A percentile compares a stretch with the other conserved stretches of the same genome.
These are phyloP conservation scores for Lactuca saligna DNA, from an alignment of 129 eudicot species.

Conservation along the genomic window DNA sequence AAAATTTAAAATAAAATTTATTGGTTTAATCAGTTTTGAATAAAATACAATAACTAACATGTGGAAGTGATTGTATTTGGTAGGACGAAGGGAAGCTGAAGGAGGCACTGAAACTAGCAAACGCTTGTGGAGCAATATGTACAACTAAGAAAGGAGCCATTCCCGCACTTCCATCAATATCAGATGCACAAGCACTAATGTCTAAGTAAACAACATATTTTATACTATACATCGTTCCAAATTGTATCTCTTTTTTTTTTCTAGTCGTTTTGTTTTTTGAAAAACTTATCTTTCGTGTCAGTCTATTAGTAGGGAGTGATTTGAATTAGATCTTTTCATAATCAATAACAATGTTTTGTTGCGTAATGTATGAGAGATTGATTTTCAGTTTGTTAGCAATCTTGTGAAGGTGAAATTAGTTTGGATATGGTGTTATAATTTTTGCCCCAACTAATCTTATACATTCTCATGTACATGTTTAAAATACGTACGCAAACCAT, in stretches of 20 bases:
- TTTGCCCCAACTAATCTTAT: neutral
- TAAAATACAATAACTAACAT: too few relatives aligned
- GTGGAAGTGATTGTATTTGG: too few relatives aligned
- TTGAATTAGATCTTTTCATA: neutral
- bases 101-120: constrained; percentile 51
- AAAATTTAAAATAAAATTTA: too few relatives aligned
- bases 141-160: constrained; percentile 74
- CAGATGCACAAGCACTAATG: constrained; percentile 54
- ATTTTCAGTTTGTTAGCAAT: neutral
- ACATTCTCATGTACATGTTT: neutral
- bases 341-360: too few relatives aligned
- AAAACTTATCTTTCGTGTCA: neutral
- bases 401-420: neutral
- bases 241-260: neutral
- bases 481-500: too few relatives aligned
- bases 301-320: neutral
- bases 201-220: constrained; percentile 22
- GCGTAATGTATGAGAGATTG: too few relatives aligned
- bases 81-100: constrained; percentile 58
- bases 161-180: constrained; percentile 56
- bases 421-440: neutral
- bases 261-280: too few relatives aligned
- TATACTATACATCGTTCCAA: neutral
- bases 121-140: constrained; percentile 69
- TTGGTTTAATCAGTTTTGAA: too few relatives aligned